These are phyloP conservation scores for Curvularia sp. DNA, from an alignment of 2,329 filamentous ascomycete species.

Conservation along the genomic window DNA sequence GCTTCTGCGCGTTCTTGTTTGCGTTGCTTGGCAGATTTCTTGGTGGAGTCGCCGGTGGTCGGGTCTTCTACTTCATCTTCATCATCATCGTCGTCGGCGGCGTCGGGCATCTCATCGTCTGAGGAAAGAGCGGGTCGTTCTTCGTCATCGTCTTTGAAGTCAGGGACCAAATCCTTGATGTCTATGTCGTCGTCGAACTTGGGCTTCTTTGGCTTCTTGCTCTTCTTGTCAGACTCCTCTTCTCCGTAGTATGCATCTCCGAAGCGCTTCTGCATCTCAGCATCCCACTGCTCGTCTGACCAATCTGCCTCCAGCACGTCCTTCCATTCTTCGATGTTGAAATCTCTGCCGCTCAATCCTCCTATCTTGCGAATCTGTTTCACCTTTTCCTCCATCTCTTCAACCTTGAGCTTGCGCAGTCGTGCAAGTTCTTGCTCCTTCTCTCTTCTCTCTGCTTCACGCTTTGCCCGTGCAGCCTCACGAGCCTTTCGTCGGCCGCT, in stretches of 20 bases:
- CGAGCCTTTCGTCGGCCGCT: constrained; percentile 78
- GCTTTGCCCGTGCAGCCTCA: constrained; percentile 77
- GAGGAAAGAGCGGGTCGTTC: constrained; percentile 74
- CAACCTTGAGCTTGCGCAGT: constrained; percentile 84
- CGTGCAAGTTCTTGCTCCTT: constrained; percentile 82
- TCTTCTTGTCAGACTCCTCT: constrained; percentile 43
- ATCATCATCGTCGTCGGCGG: constrained; percentile 52
- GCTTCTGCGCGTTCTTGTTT: constrained; percentile 58
- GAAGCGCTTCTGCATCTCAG: constrained; percentile 87
- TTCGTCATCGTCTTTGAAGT: constrained; percentile 78
- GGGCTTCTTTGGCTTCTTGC: constrained; percentile 76
- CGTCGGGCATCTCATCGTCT: constrained; percentile 50
- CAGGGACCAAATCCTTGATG: constrained; percentile 88
- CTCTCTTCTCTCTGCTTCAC: constrained; percentile 78
- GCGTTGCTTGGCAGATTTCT: constrained; percentile 56
- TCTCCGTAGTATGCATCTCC: constrained; percentile 86
- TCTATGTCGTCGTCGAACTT: constrained; percentile 98
- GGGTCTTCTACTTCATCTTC: constrained; percentile 35
- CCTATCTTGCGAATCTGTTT: constrained; percentile 88
- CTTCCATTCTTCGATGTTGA: constrained; percentile 81
- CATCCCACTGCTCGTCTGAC: constrained; percentile 88
- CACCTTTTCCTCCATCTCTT: constrained; percentile 87
- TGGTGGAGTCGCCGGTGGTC: constrained; percentile 23
- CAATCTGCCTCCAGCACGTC: constrained; percentile 85
- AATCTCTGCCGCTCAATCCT: constrained; percentile 71